Evolutionary conservation across 2,329 filamentous ascomycete genomes (phyloP).

Genomic region (Trichoderma gracile): DNA sequence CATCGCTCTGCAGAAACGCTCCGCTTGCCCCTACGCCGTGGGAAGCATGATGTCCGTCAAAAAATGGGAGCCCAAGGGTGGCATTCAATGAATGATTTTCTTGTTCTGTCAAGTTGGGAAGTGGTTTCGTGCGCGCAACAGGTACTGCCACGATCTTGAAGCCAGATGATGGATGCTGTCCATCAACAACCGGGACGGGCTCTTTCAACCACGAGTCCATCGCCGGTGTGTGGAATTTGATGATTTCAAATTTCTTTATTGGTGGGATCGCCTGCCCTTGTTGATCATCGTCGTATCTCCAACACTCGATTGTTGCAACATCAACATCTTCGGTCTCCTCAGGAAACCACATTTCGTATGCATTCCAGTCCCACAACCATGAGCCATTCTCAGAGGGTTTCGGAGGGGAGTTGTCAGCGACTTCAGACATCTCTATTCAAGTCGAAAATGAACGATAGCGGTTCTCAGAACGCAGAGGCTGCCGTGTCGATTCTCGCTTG

Average conservation of each 20-base stretch:
- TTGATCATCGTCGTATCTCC: neutral
- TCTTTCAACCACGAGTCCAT: neutral
- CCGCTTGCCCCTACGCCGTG: neutral
- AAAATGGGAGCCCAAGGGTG: neutral
- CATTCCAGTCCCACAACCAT: neutral
- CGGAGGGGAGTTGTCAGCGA: neutral
- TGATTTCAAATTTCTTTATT: neutral
- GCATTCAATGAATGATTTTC: neutral
- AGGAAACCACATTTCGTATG: neutral
- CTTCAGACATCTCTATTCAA: neutral
- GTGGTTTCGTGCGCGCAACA: too few relatives aligned
- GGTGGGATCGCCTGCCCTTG: too few relatives aligned
- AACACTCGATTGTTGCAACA: neutral
- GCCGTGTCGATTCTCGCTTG: too few relatives aligned
- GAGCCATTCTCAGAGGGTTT: too few relatives aligned
- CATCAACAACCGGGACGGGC: neutral
- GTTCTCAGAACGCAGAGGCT: too few relatives aligned
- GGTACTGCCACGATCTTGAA: neutral
- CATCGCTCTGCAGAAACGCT: neutral
- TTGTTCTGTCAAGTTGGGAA: neutral
- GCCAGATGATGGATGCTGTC: neutral
- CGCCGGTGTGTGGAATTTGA: neutral
- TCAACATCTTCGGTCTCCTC: neutral
- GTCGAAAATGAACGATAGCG: neutral
- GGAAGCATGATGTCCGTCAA: neutral